These are phyloP conservation scores for Coemansia sp. DNA, from an alignment of 192 early-diverging fungal genomes.

Conservation along the genomic window DNA sequence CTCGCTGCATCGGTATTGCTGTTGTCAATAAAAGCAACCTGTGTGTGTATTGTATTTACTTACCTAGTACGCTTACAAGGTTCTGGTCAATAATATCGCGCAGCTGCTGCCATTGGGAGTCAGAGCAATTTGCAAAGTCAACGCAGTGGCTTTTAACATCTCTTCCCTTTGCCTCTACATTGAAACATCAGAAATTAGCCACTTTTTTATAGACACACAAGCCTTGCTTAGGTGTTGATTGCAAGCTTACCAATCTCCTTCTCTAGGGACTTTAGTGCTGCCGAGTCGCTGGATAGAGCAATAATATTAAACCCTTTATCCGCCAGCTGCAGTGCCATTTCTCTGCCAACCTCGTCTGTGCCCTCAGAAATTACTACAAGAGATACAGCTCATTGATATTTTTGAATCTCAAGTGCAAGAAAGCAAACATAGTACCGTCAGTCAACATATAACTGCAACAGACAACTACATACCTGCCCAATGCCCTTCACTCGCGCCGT, in stretches of 20 bases:
- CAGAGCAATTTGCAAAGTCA: constrained; percentile 68
- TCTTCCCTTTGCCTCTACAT: constrained; percentile 44
- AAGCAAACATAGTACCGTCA: constrained; percentile 19
- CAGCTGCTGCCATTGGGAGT: constrained; percentile 59
- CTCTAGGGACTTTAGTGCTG: constrained; percentile 71
- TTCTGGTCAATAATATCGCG: constrained; percentile 52
- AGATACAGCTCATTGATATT: constrained; percentile 46
- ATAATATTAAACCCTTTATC: constrained; percentile 78
- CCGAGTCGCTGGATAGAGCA: constrained; percentile 73
- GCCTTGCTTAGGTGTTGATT: constrained; percentile 19
- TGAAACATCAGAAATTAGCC: not conserved
- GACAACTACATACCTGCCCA: constrained; percentile 50
- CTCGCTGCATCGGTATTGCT: constrained; percentile 10
- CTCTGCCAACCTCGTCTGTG: constrained; percentile 92
- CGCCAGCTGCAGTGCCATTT: constrained; percentile 87
- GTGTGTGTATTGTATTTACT: constrained; percentile 7
- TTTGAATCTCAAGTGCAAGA: constrained; percentile 74
- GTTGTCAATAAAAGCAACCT: not conserved
- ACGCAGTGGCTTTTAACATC: constrained; percentile 64
- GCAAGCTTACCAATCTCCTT: constrained; percentile 56
- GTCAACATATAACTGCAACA: constrained; percentile 4
- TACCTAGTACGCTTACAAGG: constrained; percentile 41
- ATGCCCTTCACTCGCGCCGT: constrained; percentile 44
- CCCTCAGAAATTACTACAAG: constrained; percentile 81
- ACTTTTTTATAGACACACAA: too few relatives aligned